phyloP scores from a whole-genome alignment of 2,329 filamentous ascomycete species.

The Pseudogymnoascus sp. region DNA sequence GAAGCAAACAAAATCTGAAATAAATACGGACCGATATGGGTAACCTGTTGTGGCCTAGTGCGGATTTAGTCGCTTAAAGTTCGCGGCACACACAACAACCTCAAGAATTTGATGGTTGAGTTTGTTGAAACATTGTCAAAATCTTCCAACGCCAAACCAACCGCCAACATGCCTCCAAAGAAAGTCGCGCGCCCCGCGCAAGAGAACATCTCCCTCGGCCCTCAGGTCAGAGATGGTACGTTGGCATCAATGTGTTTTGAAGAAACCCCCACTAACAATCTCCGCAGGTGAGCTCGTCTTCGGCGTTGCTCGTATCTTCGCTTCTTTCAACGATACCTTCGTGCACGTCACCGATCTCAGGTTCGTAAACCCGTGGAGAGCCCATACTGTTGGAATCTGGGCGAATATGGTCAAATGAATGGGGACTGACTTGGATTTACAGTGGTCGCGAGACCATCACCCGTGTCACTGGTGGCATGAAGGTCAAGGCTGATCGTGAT shows the following conservation, averaged over 20 bases:
- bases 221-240: constrained; percentile 90
- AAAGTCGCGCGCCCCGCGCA: constrained; percentile 74
- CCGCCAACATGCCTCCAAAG: constrained; percentile 83
- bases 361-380: constrained; percentile 43
- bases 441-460: constrained; percentile 99
- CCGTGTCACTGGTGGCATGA: constrained; percentile 99
- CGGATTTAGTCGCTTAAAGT: constrained; percentile 2
- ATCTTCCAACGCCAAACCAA: constrained; percentile 21
- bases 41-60: not conserved
- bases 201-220: constrained; percentile 98
- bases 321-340: constrained; percentile 61
- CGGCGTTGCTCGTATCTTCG: constrained; percentile 72
- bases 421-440: constrained; percentile 61
- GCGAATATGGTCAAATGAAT: constrained; percentile 29
- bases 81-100: constrained; percentile 7
- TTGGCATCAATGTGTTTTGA: constrained; percentile 17
- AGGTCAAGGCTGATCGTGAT: constrained; percentile 99
- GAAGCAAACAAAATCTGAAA: constrained; percentile 7
- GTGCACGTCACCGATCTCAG: constrained; percentile 99
- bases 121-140: constrained; percentile 8
- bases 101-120: constrained; percentile 1
- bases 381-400: constrained; percentile 7
- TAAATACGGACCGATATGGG: constrained; percentile 2
- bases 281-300: constrained; percentile 63
- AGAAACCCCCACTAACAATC: constrained; percentile 11